phyloP scores from a whole-genome alignment of 371 early-diverging fungal species.

The Lichtheimia hyalospora region DNA sequence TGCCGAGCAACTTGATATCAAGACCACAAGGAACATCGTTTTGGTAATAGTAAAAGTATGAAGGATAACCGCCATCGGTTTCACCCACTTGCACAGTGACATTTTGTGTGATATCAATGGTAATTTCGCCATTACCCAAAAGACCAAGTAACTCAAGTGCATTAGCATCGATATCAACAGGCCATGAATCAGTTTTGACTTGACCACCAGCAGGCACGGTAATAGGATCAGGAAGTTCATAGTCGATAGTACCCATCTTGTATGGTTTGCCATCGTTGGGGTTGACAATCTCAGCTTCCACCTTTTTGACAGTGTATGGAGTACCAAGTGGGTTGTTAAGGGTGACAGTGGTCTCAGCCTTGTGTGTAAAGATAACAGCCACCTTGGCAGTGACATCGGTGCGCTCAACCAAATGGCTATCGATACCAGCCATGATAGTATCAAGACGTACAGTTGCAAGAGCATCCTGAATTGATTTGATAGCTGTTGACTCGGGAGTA shows the following conservation, averaged over 20 bases:
- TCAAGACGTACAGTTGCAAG: conserved; percentile 39
- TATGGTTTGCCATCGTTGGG: conserved; percentile 17
- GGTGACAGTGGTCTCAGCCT: conserved; percentile 29
- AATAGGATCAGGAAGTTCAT: conserved; percentile 25
- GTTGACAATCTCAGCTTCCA: conserved; percentile 22
- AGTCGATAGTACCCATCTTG: conserved; percentile 25
- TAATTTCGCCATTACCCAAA: conserved; percentile 17
- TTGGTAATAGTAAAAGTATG: conserved; percentile 33
- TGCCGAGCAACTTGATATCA: conserved; percentile 14
- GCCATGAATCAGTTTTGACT: conserved; percentile 18
- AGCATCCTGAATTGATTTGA: conserved; percentile 47
- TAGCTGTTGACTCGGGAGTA: conserved; percentile 29
- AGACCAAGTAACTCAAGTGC: conserved; percentile 14
- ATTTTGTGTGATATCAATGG: conserved; percentile 33
- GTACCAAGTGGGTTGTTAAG: conserved; percentile 43
- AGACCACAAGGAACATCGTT: conserved; percentile 23
- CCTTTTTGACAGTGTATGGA: conserved; percentile 28
- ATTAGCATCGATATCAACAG: conserved; percentile 22
- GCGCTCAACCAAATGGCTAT: conserved; percentile 34
- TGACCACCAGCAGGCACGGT: conserved; percentile 31
- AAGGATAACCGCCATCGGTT: conserved; percentile 19
- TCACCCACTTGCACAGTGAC: conserved; percentile 39
- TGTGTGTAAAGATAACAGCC: conserved; percentile 22
- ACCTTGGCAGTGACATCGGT: conserved; percentile 33
- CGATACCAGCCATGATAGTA: conserved; percentile 43